Conservation (phyloP, 2,329 filamentous ascomycete genomes). For the Penicillium sp. region DNA sequence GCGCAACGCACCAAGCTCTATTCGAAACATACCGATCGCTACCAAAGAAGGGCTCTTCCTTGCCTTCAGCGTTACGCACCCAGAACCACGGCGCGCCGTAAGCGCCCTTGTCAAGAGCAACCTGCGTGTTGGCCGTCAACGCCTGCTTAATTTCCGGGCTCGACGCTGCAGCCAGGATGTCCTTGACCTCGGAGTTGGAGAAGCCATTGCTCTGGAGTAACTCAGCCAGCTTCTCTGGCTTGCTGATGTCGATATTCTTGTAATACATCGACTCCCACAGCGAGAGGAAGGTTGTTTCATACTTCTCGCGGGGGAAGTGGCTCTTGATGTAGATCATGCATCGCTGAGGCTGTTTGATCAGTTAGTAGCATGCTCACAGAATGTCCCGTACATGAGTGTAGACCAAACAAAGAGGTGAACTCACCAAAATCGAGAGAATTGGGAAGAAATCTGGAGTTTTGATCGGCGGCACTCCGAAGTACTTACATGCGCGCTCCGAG, state of each 20-base stretch:
- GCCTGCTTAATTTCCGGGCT: conserved; percentile 53
- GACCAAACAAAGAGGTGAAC: conserved; percentile 27
- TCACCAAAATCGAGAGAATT: conserved; percentile 54
- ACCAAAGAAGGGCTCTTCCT: conserved; percentile 70
- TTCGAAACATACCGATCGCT: conserved; percentile 61
- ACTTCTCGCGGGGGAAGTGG: conserved; percentile 51
- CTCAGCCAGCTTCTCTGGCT: conserved; percentile 53
- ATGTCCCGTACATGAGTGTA: background rate
- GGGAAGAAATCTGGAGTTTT: conserved; percentile 51
- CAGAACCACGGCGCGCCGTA: conserved; percentile 78
- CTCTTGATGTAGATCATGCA: conserved; percentile 66
- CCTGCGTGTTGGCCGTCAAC: conserved; percentile 60
- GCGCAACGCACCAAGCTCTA: background rate
- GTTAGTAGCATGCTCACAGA: background rate
- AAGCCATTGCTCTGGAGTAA: conserved; percentile 33
- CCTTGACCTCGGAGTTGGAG: conserved; percentile 49
- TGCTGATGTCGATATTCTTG: conserved; percentile 58
- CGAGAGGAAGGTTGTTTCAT: conserved; percentile 54
- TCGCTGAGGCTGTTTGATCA: conserved; percentile 57
- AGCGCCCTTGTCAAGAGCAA: conserved; percentile 63
- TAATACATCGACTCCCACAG: conserved; percentile 65
- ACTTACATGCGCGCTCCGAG: conserved; percentile 48
- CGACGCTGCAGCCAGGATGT: conserved; percentile 55
- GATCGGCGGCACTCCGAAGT: conserved; percentile 47
- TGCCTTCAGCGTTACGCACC: conserved; percentile 55